Evolutionary conservation across 2,329 filamentous ascomycete genomes (phyloP), one percentile per base, ranked within the genome.

Genomic region (Penicillium capsulatum): DNA sequence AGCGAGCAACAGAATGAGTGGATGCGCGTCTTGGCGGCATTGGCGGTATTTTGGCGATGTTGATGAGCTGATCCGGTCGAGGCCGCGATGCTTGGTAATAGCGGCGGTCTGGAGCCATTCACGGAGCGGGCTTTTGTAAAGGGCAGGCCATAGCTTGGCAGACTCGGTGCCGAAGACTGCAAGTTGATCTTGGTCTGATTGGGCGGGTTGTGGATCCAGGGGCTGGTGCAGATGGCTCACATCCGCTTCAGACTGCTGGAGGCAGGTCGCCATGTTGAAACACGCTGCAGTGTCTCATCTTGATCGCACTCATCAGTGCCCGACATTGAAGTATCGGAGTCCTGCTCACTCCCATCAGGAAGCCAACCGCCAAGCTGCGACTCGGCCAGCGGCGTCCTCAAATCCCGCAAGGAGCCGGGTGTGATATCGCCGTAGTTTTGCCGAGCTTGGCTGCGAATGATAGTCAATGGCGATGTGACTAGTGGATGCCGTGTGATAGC

Each of bases 61-160:
- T 6, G 15, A n/a, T 14, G 6, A 24, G 32, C 20, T 22, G 16
- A 35, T 15, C 10, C 3, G 38, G 38, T 32, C 38, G 38, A 41
- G 38, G 19, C 38, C 34, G 13, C 5, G 9, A 24, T 41, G 38
- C 33, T 41, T 41, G 38, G 33, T 41, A 41, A 41, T 41, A 33
- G 14, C 29, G 26, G 17, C 8, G 36, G 28, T 36, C 38, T 41
- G 38, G 38, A 41, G 33, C 26, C 26, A 28, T 28, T 28, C 26
- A 28, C 6, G 6, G 26, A 11, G 19, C 26, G 11, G 26, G 13
- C 10, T 14, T 28, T 28, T 28, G 26, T n/a, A n/a, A 28, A 28
- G 10, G 6, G 9, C 26, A 28, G 11, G 11, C 5, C 26, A 28
- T 14, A n/a, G 9, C 26, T 28, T 28, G 26, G 26, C 26, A 28